These are phyloP conservation scores for Jaminaea rosea DNA, from an alignment of 1,284 basidiomycete species.

Conservation along the genomic window DNA sequence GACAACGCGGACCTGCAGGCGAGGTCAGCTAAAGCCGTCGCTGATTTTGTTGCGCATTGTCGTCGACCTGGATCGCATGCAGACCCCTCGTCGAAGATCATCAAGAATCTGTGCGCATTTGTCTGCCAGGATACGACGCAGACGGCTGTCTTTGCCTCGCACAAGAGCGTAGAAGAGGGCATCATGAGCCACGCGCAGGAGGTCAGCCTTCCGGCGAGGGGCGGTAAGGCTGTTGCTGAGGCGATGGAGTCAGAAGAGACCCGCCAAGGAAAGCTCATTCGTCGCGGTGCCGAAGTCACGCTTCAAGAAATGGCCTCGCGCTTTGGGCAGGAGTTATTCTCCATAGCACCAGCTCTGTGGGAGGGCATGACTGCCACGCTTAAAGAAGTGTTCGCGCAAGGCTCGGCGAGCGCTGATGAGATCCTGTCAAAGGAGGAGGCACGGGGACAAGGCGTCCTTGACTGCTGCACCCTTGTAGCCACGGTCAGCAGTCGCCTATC, in stretches of 20 bases:
- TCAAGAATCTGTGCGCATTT: slow-evolving; percentile 95
- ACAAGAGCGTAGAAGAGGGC: slow-evolving; percentile 58
- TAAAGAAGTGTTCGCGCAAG: slow-evolving; percentile 58
- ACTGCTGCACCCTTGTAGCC: slow-evolving; percentile 81
- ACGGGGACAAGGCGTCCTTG: slow-evolving; percentile 79
- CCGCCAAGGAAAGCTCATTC: slow-evolving; percentile 51
- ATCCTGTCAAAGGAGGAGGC: slow-evolving; percentile 21
- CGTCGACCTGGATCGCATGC: slow-evolving; percentile 54
- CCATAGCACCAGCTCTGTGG: slow-evolving; percentile 83
- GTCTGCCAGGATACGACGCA: slow-evolving; percentile 74
- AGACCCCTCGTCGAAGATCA: slow-evolving; percentile 77
- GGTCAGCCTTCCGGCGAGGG: slow-evolving; percentile 38
- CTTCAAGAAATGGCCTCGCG: slow-evolving; percentile 67
- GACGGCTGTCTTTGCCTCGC: slow-evolving; percentile 76
- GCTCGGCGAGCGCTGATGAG: slow-evolving; percentile 49
- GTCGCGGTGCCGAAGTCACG: slow-evolving; percentile 74
- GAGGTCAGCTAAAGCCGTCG: slow-evolving; percentile 79
- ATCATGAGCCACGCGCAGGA: slow-evolving; percentile 63
- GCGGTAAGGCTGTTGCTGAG: slow-evolving; percentile 34
- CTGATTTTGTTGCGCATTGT: slow-evolving; percentile 79
- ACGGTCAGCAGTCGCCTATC: slow-evolving; percentile 71
- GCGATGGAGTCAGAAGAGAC: slow-evolving; percentile 15
- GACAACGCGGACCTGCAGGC: slow-evolving; percentile 79
- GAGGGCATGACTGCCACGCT: slow-evolving; percentile 76
- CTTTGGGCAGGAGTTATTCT: slow-evolving; percentile 68